A percentile compares a stretch with the other conserved stretches of the same genome.
Conservation (phyloP, 2,329 filamentous ascomycete species). For the Trichoderma koningiopsis region DNA sequence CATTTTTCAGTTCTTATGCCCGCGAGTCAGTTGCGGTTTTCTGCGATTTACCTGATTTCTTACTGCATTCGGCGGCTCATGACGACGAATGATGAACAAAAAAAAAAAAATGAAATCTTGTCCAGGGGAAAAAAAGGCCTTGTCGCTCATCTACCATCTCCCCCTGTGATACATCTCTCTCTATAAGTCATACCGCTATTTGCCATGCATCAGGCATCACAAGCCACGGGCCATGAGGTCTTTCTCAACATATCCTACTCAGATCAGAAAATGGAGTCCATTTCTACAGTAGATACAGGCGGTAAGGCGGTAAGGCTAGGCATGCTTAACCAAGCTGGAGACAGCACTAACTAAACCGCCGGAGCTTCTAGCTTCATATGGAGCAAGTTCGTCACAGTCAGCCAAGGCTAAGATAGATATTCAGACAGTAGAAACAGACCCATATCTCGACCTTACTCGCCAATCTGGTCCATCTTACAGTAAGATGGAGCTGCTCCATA, state of each 20-base stretch:
- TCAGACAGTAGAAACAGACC: not conserved
- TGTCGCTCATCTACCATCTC: not conserved
- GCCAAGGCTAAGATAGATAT: not conserved
- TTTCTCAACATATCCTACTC: not conserved
- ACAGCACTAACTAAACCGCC: not conserved
- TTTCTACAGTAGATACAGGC: not conserved
- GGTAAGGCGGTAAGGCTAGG: not conserved
- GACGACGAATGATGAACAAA: not conserved
- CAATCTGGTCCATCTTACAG: conserved; percentile 6
- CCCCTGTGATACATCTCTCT: not conserved
- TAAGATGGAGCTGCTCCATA: conserved; percentile 6
- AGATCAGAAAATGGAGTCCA: not conserved
- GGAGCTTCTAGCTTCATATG: not conserved
- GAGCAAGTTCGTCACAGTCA: not conserved
- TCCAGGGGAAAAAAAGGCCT: not conserved
- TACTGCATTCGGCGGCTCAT: not conserved
- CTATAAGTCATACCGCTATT: not conserved
- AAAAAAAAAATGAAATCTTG: not conserved
- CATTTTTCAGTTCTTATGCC: not conserved
- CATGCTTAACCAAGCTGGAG: not conserved
- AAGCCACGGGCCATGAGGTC: not conserved
- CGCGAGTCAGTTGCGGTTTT: not conserved
- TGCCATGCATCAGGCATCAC: not conserved
- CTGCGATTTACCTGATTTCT: not conserved
- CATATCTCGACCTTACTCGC: not conserved